Evolutionary conservation across 352 stramenopile genomes (phyloP).

Genomic region (Phytopythium montanum): DNA sequence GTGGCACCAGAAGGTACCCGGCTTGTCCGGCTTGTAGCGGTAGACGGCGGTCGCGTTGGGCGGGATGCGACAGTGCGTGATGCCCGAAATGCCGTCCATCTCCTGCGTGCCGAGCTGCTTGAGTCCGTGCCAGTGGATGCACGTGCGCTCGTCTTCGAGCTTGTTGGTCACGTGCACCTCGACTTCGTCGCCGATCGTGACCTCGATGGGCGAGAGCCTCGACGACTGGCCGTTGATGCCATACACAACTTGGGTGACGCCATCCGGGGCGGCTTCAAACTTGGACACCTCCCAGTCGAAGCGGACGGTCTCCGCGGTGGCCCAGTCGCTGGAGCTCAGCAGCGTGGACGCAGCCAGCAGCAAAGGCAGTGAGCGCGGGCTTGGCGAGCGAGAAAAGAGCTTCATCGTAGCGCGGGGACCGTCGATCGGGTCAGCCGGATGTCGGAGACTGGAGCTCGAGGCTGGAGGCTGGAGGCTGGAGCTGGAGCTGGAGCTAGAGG

Average conservation of each 20-base stretch:
- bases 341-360: constrained; percentile 6
- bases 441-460: too few species aligned
- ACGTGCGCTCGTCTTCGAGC: constrained; percentile 23
- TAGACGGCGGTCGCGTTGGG: constrained; percentile 37
- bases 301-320: not conserved
- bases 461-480: too few species aligned
- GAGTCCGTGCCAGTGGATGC: constrained; percentile 48
- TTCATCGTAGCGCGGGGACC: not conserved
- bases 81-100: constrained; percentile 41
- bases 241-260: constrained; percentile 15
- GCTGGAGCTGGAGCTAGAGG: too few species aligned
- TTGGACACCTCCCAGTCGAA: constrained; percentile 21
- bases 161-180: constrained; percentile 35
- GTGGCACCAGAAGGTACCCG: constrained; percentile 45
- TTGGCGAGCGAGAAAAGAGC: not conserved
- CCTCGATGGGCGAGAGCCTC: constrained; percentile 21
- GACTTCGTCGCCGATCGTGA: constrained; percentile 29
- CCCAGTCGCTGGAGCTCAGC: constrained; percentile 6
- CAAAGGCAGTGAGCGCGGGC: not conserved
- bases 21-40: constrained; percentile 33
- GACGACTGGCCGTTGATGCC: constrained; percentile 34
- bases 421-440: not conserved
- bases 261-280: constrained; percentile 17
- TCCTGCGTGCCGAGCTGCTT: constrained; percentile 33
- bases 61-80: constrained; percentile 45